Base-by-base conservation (phyloP, 305 asterid genomes). In the Fraxinus dipetala region DNA sequence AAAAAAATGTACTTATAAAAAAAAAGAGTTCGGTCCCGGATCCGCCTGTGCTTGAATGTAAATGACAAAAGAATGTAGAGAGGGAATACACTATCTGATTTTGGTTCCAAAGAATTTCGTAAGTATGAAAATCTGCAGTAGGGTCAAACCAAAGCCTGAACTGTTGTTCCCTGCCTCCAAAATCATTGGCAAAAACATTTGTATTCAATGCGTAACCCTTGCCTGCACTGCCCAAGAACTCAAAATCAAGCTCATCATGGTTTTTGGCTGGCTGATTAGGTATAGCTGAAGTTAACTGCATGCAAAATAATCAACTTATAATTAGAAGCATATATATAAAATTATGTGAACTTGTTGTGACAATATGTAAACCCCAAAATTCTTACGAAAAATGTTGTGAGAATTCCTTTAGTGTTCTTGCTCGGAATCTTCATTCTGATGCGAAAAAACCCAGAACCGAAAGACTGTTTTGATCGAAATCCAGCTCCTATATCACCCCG, bases 31-130 rank as follows among this genome's bases (percentile, higher is more conserved):
- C 8, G 38, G 38, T 35, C 38, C 8, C 1, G 38, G 38, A 35
- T 35, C 38, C 38, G 38, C 38, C 7, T 35, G 38, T 35, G 38
- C 38, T 35, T 35, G 48, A 40, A 40, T 13, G 16, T 45, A 45
- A 13, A 13, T 13, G 14, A 9, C 32, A 61, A 63, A 24, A 63
- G 72, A 22, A 63, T 24, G 34, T 7, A 63, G 31, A 63, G 31
- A 63, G n/a, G 20, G 70, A 22, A 61, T 82, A 85, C 85, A 82
- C 73, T 1, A 67, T 79, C 2, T 81, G 83, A 40, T 63, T 28
- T 24, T 75, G 83, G 35, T 85, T 85, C 85, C 87, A 85, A 18
- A 85, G 85, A 20, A 85, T 75, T 79, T 74, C 34, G 40, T 82
- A 85, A 0, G 54, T 51, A 56, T 85, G 85, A 20, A 85, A 82